phyloP scores from a whole-genome alignment of 208 protist genomes.

The Porcisia deanei region DNA sequence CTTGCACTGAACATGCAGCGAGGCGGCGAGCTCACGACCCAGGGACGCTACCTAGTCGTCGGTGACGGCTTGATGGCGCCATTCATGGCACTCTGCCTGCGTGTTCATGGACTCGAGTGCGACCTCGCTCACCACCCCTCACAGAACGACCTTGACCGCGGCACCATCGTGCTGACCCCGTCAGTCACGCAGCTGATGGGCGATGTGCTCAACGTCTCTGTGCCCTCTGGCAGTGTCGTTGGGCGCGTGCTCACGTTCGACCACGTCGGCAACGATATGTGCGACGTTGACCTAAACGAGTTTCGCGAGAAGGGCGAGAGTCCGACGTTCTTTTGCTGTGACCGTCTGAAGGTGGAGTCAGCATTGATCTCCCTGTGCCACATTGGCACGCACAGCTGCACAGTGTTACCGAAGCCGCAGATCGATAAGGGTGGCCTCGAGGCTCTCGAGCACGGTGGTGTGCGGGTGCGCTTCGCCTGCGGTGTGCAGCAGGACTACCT shows the following conservation, averaged over 20 bases:
- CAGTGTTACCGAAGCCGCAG: slow-evolving; percentile 74
- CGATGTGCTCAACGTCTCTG: slow-evolving; percentile 90
- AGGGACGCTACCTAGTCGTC: slow-evolving; percentile 87
- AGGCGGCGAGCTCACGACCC: slow-evolving; percentile 48
- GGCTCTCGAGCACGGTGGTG: slow-evolving; percentile 77
- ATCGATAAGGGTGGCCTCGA: slow-evolving; percentile 82
- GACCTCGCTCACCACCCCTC: slow-evolving; percentile 79
- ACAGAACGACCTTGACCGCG: slow-evolving; percentile 76
- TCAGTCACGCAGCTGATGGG: slow-evolving; percentile 92
- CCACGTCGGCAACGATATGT: slow-evolving; percentile 92
- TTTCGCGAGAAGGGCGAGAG: slow-evolving; percentile 93
- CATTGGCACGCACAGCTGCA: slow-evolving; percentile 83
- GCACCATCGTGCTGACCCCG: slow-evolving; percentile 88
- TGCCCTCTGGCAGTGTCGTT: slow-evolving; percentile 89
- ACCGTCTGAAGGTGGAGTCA: slow-evolving; percentile 83
- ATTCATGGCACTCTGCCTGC: slow-evolving; percentile 92
- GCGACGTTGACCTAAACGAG: slow-evolving; percentile 91
- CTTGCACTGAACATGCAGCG: slow-evolving; percentile 51
- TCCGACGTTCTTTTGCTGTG: slow-evolving; percentile 94
- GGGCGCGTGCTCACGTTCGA: slow-evolving; percentile 90
- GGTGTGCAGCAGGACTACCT: slow-evolving; percentile 84
- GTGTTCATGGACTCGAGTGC: slow-evolving; percentile 87
- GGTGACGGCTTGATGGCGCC: slow-evolving; percentile 91
- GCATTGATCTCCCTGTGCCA: slow-evolving; percentile 85
- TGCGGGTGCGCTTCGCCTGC: slow-evolving; percentile 85